Percentiles rank a stretch among this genome's conserved stretches.
phyloP scores from a whole-genome alignment of 768 basidiomycete genomes.

The Boletus pseudopeckii region DNA sequence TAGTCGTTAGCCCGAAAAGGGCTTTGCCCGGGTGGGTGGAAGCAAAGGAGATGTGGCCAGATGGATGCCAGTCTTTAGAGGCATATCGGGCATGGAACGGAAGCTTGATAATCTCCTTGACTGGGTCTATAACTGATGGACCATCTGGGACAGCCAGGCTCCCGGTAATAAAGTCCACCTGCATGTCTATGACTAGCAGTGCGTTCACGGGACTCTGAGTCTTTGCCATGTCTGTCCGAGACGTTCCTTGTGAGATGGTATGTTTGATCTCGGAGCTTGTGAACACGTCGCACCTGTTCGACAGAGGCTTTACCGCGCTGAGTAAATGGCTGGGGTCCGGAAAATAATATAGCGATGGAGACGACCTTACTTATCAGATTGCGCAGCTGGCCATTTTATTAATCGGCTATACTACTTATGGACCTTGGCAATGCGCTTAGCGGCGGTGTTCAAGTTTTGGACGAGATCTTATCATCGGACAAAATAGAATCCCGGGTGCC shows the following conservation, averaged over 20 bases:
- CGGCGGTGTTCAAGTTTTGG: too few relatives aligned
- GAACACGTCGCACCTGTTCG: background rate
- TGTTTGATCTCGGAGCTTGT: background rate
- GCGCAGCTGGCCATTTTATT: background rate
- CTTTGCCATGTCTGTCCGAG: constrained; percentile 16
- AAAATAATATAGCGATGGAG: background rate
- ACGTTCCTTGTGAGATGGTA: background rate
- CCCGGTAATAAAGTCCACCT: constrained; percentile 80
- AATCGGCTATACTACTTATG: background rate
- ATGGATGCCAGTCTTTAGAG: constrained; percentile 59
- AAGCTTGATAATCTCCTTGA: constrained; percentile 56
- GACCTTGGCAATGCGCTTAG: background rate
- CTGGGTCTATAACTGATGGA: constrained; percentile 49
- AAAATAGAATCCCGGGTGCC: too few relatives aligned
- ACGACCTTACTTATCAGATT: background rate
- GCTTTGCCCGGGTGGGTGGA: constrained; percentile 40
- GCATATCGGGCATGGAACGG: constrained; percentile 52
- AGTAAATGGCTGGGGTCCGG: background rate
- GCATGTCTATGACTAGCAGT: constrained; percentile 73
- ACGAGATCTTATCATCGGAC: too few relatives aligned
- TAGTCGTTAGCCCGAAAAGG: constrained; percentile 40
- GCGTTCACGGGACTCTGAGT: constrained; percentile 33
- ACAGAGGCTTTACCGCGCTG: background rate
- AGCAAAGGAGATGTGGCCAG: constrained; percentile 70
- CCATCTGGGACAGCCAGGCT: constrained; percentile 68